Conservation (phyloP, 202 grass and related monocot genomes). For the Brachypodium distachyon region DNA sequence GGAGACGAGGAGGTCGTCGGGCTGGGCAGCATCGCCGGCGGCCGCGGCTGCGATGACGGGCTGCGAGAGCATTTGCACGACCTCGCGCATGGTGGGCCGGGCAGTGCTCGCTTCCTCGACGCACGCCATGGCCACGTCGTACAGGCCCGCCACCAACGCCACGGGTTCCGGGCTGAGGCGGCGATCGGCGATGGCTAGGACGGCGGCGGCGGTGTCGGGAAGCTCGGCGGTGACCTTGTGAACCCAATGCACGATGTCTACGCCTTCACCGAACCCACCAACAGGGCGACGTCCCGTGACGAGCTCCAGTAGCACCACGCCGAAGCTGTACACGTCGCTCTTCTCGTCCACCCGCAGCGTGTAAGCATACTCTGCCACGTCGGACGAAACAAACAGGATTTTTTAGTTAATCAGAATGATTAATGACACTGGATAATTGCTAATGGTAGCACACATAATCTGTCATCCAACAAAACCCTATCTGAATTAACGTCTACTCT, state of each 20-base stretch:
- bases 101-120: constrained; percentile 69
- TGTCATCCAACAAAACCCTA: background rate
- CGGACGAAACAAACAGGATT: background rate
- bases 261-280: constrained; percentile 74
- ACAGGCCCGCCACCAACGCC: constrained; percentile 46
- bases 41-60: background rate
- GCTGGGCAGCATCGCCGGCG: background rate
- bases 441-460: too few relatives aligned
- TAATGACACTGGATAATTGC: too few relatives aligned
- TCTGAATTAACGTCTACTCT: background rate
- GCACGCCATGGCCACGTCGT: constrained; percentile 74
- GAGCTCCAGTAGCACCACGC: constrained; percentile 77
- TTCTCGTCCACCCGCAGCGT: constrained; percentile 82
- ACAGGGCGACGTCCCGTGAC: constrained; percentile 69
- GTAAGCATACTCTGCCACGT: constrained; percentile 58
- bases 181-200: constrained; percentile 46
- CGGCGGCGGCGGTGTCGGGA: constrained; percentile 11
- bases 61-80: constrained; percentile 75
- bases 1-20: constrained; percentile 29
- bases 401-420: background rate
- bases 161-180: constrained; percentile 39
- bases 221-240: constrained; percentile 58
- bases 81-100: constrained; percentile 80
- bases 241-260: constrained; percentile 87
- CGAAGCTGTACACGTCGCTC: constrained; percentile 98